These are phyloP conservation scores for Phytophthora uliginosa DNA, from an alignment of 352 stramenopile species.

Conservation along the genomic window DNA sequence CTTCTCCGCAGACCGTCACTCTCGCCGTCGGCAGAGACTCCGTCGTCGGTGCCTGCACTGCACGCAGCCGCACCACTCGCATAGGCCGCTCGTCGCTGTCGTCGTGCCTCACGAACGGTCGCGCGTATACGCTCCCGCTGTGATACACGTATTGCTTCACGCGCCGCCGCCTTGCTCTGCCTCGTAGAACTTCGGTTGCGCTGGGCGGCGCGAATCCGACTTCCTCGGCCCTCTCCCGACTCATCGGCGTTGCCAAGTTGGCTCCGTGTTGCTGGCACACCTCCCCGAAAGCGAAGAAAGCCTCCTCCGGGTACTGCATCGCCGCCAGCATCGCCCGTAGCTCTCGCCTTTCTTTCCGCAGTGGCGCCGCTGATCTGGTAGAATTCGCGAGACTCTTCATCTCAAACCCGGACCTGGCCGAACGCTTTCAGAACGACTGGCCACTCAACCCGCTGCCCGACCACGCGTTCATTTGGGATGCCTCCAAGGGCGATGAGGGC, in stretches of 20 bases:
- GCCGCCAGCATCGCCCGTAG: not conserved
- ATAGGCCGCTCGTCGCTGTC: not conserved
- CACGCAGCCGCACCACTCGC: not conserved
- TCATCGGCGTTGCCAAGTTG: not conserved
- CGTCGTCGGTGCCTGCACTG: not conserved
- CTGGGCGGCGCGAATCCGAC: not conserved
- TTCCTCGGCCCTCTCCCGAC: not conserved
- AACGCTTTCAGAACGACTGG: constrained; percentile 22
- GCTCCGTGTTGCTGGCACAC: not conserved
- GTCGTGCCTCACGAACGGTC: not conserved
- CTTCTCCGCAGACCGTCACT: not conserved
- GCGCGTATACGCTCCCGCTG: not conserved
- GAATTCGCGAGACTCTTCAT: constrained; percentile 41
- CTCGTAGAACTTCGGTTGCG: not conserved
- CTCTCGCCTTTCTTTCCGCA: not conserved
- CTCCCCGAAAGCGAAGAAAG: not conserved
- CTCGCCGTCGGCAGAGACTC: not conserved
- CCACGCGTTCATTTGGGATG: not conserved
- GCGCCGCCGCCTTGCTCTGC: too few species aligned
- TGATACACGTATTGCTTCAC: not conserved
- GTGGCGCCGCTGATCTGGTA: constrained; percentile 29
- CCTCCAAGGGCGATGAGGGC: constrained; percentile 1
- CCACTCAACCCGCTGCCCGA: constrained; percentile 1
- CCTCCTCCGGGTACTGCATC: not conserved
- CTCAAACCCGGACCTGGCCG: constrained; percentile 35